Evolutionary conservation across 2,329 filamentous ascomycete species (phyloP).

Genomic region (Diaporthe sp.): DNA sequence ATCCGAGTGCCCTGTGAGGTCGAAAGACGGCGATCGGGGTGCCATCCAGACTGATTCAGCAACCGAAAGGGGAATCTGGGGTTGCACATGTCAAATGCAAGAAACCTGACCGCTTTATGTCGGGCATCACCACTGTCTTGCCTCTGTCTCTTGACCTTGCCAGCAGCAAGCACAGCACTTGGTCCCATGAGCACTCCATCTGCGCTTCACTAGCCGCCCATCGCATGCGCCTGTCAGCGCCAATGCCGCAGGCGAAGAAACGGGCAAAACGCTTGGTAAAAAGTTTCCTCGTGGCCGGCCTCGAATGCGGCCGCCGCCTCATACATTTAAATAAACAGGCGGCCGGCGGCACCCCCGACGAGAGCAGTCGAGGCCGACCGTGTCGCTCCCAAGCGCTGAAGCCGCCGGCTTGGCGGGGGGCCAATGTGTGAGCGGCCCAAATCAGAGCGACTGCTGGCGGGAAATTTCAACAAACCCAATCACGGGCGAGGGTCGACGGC

Average conservation of each 20-base stretch:
- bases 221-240: background rate
- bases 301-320: constrained; percentile 16
- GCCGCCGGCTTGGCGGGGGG: constrained; percentile 20
- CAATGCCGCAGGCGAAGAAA: background rate
- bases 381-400: constrained; percentile 12
- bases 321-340: background rate
- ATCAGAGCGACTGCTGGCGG: background rate
- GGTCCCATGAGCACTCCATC: background rate
- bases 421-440: background rate
- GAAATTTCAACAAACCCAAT: constrained; percentile 30
- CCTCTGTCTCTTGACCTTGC: background rate
- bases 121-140: background rate
- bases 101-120: constrained; percentile 11
- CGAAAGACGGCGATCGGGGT: background rate
- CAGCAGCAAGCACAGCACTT: background rate
- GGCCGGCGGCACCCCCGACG: constrained; percentile 1
- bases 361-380: background rate
- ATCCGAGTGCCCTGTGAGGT: background rate
- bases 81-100: constrained; percentile 5
- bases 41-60: background rate
- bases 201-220: constrained; percentile 25
- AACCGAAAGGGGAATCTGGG: background rate
- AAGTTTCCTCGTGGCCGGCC: background rate
- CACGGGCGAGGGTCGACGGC: background rate
- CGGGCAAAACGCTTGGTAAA: background rate